Conservation (phyloP, 2,329 filamentous ascomycete species). For the Endothia cerciana region DNA sequence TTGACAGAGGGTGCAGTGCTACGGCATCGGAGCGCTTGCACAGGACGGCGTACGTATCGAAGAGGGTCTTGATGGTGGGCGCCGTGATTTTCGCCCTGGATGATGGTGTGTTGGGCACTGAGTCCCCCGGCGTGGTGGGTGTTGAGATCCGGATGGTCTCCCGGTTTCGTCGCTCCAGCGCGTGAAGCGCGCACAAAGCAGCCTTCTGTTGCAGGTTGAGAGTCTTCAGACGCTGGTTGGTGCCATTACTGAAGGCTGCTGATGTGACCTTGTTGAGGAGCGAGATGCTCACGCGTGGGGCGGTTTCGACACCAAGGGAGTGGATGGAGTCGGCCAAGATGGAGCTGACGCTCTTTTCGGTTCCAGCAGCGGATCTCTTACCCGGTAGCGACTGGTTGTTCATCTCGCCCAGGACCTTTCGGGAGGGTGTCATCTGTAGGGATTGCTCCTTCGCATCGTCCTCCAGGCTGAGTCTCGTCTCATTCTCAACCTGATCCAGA, state of each 20-base stretch:
- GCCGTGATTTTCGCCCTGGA: conserved; percentile 65
- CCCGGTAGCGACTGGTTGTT: conserved; percentile 68
- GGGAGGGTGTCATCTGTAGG: conserved; percentile 68
- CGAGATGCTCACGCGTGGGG: conserved; percentile 84
- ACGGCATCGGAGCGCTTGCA: conserved; percentile 76
- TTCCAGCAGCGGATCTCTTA: conserved; percentile 38
- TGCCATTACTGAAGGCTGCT: conserved; percentile 87
- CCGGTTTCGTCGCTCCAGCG: conserved; percentile 77
- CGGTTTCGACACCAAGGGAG: conserved; percentile 72
- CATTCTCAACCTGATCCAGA: conserved; percentile 84
- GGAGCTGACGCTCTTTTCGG: conserved; percentile 47
- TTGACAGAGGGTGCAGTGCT: conserved; percentile 85
- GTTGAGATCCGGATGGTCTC: conserved; percentile 48
- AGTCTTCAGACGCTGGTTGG: conserved; percentile 78
- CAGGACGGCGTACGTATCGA: conserved; percentile 78
- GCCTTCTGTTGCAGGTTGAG: conserved; percentile 97
- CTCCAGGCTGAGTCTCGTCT: conserved; percentile 76
- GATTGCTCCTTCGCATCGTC: conserved; percentile 61
- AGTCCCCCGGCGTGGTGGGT: conserved; percentile 33
- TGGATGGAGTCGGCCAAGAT: conserved; percentile 59
- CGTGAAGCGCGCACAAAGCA: conserved; percentile 84
- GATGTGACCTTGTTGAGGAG: conserved; percentile 93
- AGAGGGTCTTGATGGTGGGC: conserved; percentile 83
- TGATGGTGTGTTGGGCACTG: conserved; percentile 49
- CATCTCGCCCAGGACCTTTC: conserved; percentile 80